Evolutionary conservation across 306 rosid species (phyloP).

Genomic region (Vigna unguiculata): DNA sequence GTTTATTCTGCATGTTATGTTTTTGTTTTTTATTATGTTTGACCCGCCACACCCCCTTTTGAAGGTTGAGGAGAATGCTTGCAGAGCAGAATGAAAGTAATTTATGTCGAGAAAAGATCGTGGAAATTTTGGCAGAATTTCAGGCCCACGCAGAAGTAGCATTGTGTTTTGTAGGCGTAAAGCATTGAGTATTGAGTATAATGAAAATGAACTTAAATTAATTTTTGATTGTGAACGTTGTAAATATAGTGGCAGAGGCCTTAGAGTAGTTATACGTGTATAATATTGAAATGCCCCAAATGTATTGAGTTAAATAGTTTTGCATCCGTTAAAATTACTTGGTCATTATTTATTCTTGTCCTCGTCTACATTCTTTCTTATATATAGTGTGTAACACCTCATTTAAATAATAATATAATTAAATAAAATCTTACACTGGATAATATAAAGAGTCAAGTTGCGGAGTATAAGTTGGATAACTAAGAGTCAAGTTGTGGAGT

Average conservation of each 20-base stretch:
- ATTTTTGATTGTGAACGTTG: conserved; percentile 25
- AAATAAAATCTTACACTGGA: too few relatives aligned
- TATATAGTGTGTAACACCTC: too few relatives aligned
- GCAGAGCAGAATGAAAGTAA: conserved; percentile 54
- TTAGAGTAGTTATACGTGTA: background rate
- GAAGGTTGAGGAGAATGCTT: conserved; percentile 91
- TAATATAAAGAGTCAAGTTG: too few relatives aligned
- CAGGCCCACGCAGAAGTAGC: conserved; percentile 98
- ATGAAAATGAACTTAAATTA: background rate
- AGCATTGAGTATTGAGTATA: conserved; percentile 56
- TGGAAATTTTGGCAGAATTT: conserved; percentile 79
- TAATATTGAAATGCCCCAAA: background rate
- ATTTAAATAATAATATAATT: too few relatives aligned
- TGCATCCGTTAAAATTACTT: background rate
- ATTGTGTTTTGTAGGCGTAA: conserved; percentile 84
- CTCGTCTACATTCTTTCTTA: background rate
- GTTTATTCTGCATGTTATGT: conserved; percentile 26
- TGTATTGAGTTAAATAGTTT: background rate
- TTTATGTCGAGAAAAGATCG: conserved; percentile 71
- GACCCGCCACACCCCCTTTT: conserved; percentile 20
- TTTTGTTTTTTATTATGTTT: conserved; percentile 17
- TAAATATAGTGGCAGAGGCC: conserved; percentile 23
- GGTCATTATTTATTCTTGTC: background rate
- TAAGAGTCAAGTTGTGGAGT: too few relatives aligned
- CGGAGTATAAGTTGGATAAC: too few relatives aligned